These are phyloP conservation scores for Baudoinia panamericana DNA, from an alignment of 495 filamentous ascomycete genomes.

Conservation along the genomic window DNA sequence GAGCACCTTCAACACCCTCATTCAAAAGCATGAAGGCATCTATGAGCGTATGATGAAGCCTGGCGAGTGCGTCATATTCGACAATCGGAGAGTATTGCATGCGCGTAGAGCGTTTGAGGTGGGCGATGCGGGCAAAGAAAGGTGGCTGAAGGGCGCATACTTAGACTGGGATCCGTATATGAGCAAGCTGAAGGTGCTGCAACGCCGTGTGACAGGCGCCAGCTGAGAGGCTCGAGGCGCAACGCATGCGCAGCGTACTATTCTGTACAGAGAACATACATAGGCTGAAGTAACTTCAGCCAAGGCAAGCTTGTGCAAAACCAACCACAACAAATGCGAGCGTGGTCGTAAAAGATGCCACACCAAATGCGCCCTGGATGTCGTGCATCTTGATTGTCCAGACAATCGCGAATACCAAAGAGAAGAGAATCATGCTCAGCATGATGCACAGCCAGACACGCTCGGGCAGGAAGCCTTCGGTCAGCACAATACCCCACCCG, in stretches of 20 bases:
- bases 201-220: slow-evolving; percentile 22
- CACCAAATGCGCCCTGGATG: slow-evolving; percentile 34
- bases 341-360: slow-evolving; percentile 28
- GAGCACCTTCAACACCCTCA: slow-evolving; percentile 31
- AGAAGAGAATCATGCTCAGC: slow-evolving; percentile 25
- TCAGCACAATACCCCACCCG: slow-evolving; percentile 35
- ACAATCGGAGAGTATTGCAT: slow-evolving; percentile 69
- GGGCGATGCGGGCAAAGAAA: slow-evolving; percentile 35
- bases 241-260: too few relatives aligned
- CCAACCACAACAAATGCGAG: slow-evolving; percentile 25
- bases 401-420: slow-evolving; percentile 27
- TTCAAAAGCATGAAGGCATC: slow-evolving; percentile 39
- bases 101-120: slow-evolving; percentile 60
- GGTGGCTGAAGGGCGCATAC: slow-evolving; percentile 81
- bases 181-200: slow-evolving; percentile 37
- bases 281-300: too few relatives aligned
- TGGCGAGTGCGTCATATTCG: slow-evolving; percentile 77
- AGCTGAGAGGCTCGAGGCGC: too few relatives aligned
- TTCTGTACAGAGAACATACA: too few relatives aligned
- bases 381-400: slow-evolving; percentile 28
- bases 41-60: slow-evolving; percentile 60
- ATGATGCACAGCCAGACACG: slow-evolving; percentile 28
- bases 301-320: slow-evolving; percentile 24
- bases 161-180: slow-evolving; percentile 55
- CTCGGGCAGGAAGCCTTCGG: slow-evolving; percentile 30